A percentile compares a stretch with the other conserved stretches of the same genome.
Evolutionary conservation across 2,329 filamentous ascomycete genomes (phyloP).

Genomic region (Verticillium longisporum): DNA sequence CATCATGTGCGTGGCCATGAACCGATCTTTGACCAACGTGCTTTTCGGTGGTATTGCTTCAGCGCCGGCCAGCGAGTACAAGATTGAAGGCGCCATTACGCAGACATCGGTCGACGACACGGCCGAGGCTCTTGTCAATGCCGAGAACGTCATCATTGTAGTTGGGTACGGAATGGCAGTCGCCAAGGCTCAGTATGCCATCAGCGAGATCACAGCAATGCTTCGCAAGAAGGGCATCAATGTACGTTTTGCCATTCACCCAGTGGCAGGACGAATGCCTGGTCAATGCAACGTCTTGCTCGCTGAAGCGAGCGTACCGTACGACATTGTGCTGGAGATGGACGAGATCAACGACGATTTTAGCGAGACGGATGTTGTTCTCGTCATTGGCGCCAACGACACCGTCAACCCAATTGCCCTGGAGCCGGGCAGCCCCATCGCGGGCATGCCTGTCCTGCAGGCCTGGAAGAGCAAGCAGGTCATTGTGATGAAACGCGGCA

Average conservation of each 20-base stretch:
- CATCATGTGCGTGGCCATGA: slow-evolving; percentile 87
- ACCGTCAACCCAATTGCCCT: slow-evolving; percentile 87
- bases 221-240: slow-evolving; percentile 70
- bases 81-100: slow-evolving; percentile 74
- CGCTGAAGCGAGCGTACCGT: slow-evolving; percentile 80
- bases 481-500: slow-evolving; percentile 86
- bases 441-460: slow-evolving; percentile 87
- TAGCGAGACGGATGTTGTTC: slow-evolving; percentile 72
- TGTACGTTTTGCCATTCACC: slow-evolving; percentile 85
- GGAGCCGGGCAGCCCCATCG: slow-evolving; percentile 76
- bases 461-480: slow-evolving; percentile 94
- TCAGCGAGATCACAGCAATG: slow-evolving; percentile 71
- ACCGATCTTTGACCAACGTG: slow-evolving; percentile 81
- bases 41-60: slow-evolving; percentile 76
- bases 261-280: slow-evolving; percentile 86
- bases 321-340: slow-evolving; percentile 92
- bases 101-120: slow-evolving; percentile 76
- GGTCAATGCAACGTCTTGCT: slow-evolving; percentile 89
- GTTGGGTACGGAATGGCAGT: slow-evolving; percentile 95
- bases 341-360: slow-evolving; percentile 96
- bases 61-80: slow-evolving; percentile 55
- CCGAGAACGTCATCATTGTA: slow-evolving; percentile 81
- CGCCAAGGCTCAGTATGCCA: slow-evolving; percentile 86
- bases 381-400: slow-evolving; percentile 89
- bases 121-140: slow-evolving; percentile 65